These are phyloP conservation scores for Pseudopithomyces maydicus DNA, from an alignment of 2,329 filamentous ascomycete species.

Conservation along the genomic window DNA sequence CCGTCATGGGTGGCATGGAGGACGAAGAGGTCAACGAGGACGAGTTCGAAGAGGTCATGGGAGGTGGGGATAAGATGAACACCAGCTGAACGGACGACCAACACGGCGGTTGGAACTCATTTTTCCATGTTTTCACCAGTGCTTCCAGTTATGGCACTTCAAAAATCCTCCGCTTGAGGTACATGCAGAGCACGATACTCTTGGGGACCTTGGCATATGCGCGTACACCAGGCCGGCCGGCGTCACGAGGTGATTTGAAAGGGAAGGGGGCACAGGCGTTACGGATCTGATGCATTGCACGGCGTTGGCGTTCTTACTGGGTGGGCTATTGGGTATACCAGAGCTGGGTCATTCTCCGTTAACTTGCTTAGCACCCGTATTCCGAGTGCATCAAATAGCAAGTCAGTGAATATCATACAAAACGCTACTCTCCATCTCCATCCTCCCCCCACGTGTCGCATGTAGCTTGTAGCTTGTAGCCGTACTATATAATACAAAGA, in stretches of 20 bases:
- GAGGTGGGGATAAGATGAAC: conserved; percentile 39
- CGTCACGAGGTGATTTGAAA: background rate
- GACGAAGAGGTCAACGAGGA: conserved; percentile 49
- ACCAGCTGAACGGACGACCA: conserved; percentile 14
- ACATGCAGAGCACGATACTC: too few relatives aligned
- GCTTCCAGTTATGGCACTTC: background rate
- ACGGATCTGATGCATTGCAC: conserved; percentile 7
- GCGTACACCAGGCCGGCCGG: background rate
- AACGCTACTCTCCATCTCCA: background rate
- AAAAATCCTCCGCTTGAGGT: too few relatives aligned
- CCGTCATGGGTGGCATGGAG: conserved; percentile 38
- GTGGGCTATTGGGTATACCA: conserved; percentile 26
- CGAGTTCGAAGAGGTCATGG: conserved; percentile 51
- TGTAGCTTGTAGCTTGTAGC: background rate
- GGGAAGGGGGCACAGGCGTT: background rate
- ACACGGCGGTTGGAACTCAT: conserved; percentile 23
- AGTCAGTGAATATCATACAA: conserved; percentile 17
- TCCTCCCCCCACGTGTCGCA: conserved; percentile 1
- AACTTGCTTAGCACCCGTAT: background rate
- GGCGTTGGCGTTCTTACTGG: conserved; percentile 11
- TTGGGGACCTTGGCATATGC: background rate
- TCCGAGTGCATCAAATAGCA: background rate
- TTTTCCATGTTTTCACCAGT: background rate
- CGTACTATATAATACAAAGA: conserved; percentile 4
- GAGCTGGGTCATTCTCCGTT: conserved; percentile 21